Base-by-base conservation (phyloP, 768 basidiomycete genomes). In the Trametopsis cervina region DNA sequence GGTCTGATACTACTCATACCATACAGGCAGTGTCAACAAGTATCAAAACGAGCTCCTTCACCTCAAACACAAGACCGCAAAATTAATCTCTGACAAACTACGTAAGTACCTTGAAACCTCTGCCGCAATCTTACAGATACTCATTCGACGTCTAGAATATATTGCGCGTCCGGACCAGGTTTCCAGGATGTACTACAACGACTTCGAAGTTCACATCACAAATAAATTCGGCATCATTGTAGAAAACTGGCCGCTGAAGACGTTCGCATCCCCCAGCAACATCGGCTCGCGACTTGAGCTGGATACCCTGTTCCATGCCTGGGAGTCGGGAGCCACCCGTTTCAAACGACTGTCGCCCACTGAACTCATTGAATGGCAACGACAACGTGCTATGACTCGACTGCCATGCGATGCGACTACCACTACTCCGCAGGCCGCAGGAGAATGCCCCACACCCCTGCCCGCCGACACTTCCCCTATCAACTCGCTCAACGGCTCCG, bases 161-260 rank as follows among this genome's bases (percentile, higher is more conserved):
- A 26, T 26, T 6, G 43, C 23, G 17, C 26, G 24, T 18, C 46
- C 38, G 4, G 22, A 44, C 21, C 40, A 1, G 12, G 17, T 27
- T 33, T 18, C 23, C n/a, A 26, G 27, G 17, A 61, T 61, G 60
- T 38, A 41, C 37, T 61, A 61, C 38, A 21, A 42, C 18, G 55
- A 53, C 24, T 59, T 61, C 45, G 52, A 55, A n/a, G 27, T 40
- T 6, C 40, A 49, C 29, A 54, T 61, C 51, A 61, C 60, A 3
- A 11, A 23, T 4, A 46, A 7, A 26, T 39, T 54, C 40, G 42
- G 52, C 24, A 38, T 61, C 17, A 45, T 56, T 22, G 23, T 56
- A 18, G 51, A 57, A 25, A 47, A 45, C 47, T 61, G 60, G 60
- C 60, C 58, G 6, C 49, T 57, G n/a, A n/a, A 38, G 12, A 37